Evolutionary conservation across 2,329 filamentous ascomycete genomes (phyloP).

Genomic region (Periconia macrospinosa): DNA sequence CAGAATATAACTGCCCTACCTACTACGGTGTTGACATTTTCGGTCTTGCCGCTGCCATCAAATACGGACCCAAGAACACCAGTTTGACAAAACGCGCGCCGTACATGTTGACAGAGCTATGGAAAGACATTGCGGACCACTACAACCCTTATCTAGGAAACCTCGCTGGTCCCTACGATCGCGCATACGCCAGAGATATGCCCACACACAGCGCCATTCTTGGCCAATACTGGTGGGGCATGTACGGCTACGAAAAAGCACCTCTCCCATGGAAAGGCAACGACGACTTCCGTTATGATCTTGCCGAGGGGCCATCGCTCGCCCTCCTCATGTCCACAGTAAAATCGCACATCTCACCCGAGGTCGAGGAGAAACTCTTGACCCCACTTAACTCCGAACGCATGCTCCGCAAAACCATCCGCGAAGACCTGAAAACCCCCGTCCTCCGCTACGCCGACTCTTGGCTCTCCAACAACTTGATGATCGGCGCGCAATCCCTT

Average conservation of each 20-base stretch:
- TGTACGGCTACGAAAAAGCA: not conserved
- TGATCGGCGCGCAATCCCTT: constrained; percentile 42
- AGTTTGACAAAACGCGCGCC: constrained; percentile 45
- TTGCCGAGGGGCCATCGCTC: not conserved
- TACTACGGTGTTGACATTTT: constrained; percentile 61
- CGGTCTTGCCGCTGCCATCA: constrained; percentile 56
- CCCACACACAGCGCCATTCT: not conserved
- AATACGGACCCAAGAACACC: constrained; percentile 56
- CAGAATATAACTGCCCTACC: constrained; percentile 61
- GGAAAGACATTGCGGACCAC: constrained; percentile 53
- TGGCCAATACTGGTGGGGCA: not conserved
- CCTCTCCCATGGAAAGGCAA: not conserved
- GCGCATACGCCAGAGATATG: constrained; percentile 63
- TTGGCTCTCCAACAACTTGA: constrained; percentile 48
- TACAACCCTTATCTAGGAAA: constrained; percentile 61
- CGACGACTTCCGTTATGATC: not conserved
- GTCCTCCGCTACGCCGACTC: constrained; percentile 33
- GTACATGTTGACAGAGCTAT: constrained; percentile 53
- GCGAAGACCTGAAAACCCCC: not conserved
- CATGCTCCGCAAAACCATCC: not conserved
- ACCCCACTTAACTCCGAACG: not conserved
- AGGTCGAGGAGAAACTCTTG: not conserved
- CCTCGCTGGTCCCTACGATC: constrained; percentile 63
- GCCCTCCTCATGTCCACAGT: not conserved
- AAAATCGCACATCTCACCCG: not conserved